Evolutionary conservation across 2,329 filamentous ascomycete species (phyloP).

Genomic region (Plectosphaerella sp.): DNA sequence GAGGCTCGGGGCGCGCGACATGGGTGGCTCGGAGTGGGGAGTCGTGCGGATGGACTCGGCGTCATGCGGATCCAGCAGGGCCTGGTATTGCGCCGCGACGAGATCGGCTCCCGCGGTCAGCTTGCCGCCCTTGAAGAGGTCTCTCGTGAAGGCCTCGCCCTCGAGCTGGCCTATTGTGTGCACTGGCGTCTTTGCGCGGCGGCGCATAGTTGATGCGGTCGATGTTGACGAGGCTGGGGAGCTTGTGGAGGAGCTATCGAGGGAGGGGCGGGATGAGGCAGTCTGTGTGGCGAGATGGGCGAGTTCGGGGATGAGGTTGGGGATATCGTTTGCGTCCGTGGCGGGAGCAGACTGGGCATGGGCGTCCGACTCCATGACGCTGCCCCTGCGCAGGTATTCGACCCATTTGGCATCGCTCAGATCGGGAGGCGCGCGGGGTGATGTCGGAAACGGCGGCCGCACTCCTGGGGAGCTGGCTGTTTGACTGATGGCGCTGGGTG

Average conservation of each 20-base stretch:
- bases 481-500: slow-evolving; percentile 5
- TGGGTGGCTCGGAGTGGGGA: slow-evolving; percentile 18
- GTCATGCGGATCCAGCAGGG: slow-evolving; percentile 36
- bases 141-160: slow-evolving; percentile 16
- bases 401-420: slow-evolving; percentile 27
- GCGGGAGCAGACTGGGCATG: slow-evolving; percentile 9
- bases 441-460: not conserved
- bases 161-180: slow-evolving; percentile 46
- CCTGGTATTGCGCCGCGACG: slow-evolving; percentile 47
- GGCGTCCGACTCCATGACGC: slow-evolving; percentile 16
- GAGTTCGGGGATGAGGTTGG: slow-evolving; percentile 26
- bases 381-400: slow-evolving; percentile 21
- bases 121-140: slow-evolving; percentile 21
- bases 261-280: slow-evolving; percentile 9
- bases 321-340: slow-evolving; percentile 14
- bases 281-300: slow-evolving; percentile 28
- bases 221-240: slow-evolving; percentile 12
- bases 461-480: not conserved
- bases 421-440: slow-evolving; percentile 21
- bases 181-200: slow-evolving; percentile 48
- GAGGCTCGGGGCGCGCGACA: slow-evolving; percentile 6
- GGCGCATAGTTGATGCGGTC: slow-evolving; percentile 27
- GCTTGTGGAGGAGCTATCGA: slow-evolving; percentile 9
- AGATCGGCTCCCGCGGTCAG: slow-evolving; percentile 36
- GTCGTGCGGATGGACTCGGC: slow-evolving; percentile 27